Evolutionary conservation across 1,284 basidiomycete genomes (phyloP), one percentile per base, ranked within the genome.

Genomic region (Puccinia triticina): DNA sequence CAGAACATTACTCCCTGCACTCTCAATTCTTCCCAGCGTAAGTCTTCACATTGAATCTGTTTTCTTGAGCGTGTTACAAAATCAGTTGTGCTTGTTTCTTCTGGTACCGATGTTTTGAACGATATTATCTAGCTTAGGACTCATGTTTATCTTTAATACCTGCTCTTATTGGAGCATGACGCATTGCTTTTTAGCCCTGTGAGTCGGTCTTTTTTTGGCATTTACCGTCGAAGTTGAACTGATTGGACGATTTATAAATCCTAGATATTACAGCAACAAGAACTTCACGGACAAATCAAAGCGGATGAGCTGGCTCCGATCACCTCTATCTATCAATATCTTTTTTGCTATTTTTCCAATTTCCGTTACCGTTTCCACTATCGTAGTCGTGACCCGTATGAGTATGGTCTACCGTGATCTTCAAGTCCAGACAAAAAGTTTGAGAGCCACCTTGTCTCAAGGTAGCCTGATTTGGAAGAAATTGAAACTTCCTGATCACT

Each of bases 131-230:
- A 69, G 66, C 23, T 69, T 69, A 69, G 66, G 40, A 14, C 40
- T 69, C n/a, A 46, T 46, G 66, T 46, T 46, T 37, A 48, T 69
- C 1, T 69, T 69, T 18, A 46, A 69, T 16, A 69, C 12, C 10
- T 69, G 29, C 21, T 46, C 66, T n/a, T 69, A 69, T 69, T 69
- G 66, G 66, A 46, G 66, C 16, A 69, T 69, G 23, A 16, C 66
- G 2, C 66, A 69, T 48, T 69, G 66, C 66, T 69, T 69, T 48
- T 69, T 69, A 37, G 43, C 43, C 5, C 66, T 69, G 66, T 69
- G 43, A 69, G 66, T 5, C n/a, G 14, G 43, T 69, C 29, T 69
- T 12, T n/a, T 29, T 46, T 46, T 0, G 21, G 26, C 14, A 57
- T 26, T 14, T 3, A 50, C 18, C 18, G 48, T 23, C 23, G 61